Evolutionary conservation across 202 grass and related monocot species (phyloP), one percentile per base, ranked within the genome.

Genomic region (Schoenoplectus triqueter): DNA sequence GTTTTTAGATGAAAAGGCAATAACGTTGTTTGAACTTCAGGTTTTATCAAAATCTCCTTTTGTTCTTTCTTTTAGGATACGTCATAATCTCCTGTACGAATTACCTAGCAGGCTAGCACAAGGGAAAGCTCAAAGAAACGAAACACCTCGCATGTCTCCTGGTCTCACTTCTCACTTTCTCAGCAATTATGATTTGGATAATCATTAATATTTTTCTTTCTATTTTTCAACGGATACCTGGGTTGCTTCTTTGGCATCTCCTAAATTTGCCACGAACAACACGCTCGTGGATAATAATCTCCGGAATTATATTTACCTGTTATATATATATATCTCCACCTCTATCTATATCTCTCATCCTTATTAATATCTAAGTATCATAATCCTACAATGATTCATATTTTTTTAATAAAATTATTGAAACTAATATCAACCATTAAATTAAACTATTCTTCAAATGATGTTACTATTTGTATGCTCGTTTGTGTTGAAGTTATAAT

Each of bases 1-100:
- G 55, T 57, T 14, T 57, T 57, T 13, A 57, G 11, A 57, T 13
- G 9, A 57, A 57, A 57, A 57, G 9, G 31, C 31, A 57, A 57
- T 57, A 7, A 57, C 11, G 14, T 13, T 11, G 55, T 15, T 57
- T 57, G 13, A 57, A 57, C 55, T 57, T 14, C 10, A 14, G 55
- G 31, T 31, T 31, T 31, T 9, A 20, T 76, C 73, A 75, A 55
- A 55, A 75, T 75, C 72, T 54, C 49, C 49, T 39, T 14, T 75
- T 75, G 10, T 1, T 31, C 54, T 74, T 54, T 14, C 19, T 62
- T 15, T 75, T 13, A 39, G 20, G 72, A 48, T 6, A 39, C 14
- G 72, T 75, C 73, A 40, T 40, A 55, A 7, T 75, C 72, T 75
- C 72, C 72, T 11, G 20, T 54, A 54, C 4, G 18, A 54, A 31